Base-by-base conservation (phyloP, 2,329 filamentous ascomycete genomes). In the Scytalidium lignicola region DNA sequence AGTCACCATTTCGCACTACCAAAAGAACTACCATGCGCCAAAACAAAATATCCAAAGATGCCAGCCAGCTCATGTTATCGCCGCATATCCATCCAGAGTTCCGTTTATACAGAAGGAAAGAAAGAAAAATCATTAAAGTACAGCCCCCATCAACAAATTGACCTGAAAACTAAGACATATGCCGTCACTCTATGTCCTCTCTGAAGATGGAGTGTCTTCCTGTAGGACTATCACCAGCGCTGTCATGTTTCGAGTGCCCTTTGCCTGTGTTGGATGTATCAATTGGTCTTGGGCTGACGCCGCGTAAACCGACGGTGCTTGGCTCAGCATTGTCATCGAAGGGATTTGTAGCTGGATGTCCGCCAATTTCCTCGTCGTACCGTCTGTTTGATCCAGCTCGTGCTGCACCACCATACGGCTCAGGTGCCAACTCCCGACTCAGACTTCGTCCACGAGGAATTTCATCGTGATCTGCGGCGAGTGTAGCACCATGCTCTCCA, bases 281-380 rank as follows among this genome's bases (percentile, higher is more conserved):
- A 57, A 86, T 79, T n/a, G 88, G 88, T 56, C 88, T 68, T 2
- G 89, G 88, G 65, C 87, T 92, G 23, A 91, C 82, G 21, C 86
- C 86, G 48, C 87, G 71, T 67, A 89, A 59, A 63, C 74, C 79
- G 50, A 80, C 62, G 60, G 79, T 79, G 53, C 81, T 84, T 54
- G 76, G 71, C 64, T 82, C 82, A 23, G 80, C 75, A 46, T 70
- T 60, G 58, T 89, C 86, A 47, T 83, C 85, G 62, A 91, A 91
- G 0, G 88, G 88, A 65, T 92, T 85, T 20, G 49, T 58, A 56
- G 46, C 59, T 57, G 48, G 64, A 58, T 50, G n/a, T 58, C 48
- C 62, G 67, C 67, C 74, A 63, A 67, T 73, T 67, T 69, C 66
- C 58, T 72, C 67, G 52, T 74, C 68, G 59, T 75, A 73, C 52